Evolutionary conservation across 768 basidiomycete species (phyloP).

Genomic region (Cystofilobasidium capitatum): DNA sequence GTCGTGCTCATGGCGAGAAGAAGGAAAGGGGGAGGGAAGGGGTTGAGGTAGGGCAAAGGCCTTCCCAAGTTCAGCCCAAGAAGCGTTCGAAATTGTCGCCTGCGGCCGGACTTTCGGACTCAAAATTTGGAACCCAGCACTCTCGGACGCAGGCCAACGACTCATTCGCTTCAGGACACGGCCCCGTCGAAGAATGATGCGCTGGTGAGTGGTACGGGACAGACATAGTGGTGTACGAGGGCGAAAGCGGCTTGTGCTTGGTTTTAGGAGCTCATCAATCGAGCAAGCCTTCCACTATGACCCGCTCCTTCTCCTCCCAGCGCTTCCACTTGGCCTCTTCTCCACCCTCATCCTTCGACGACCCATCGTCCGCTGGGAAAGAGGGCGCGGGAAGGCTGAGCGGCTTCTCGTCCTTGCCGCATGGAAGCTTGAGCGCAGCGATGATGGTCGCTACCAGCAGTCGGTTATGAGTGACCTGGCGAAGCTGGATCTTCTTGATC

Average conservation of each 20-base stretch:
- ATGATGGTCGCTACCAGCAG: constrained; percentile 46
- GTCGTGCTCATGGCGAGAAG: constrained; percentile 47
- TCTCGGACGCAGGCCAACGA: too few species aligned
- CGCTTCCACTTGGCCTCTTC: constrained; percentile 15
- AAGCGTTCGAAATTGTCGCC: too few species aligned
- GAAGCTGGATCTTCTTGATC: constrained; percentile 71
- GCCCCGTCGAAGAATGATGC: too few species aligned
- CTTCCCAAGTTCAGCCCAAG: too few species aligned
- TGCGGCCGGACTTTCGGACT: too few species aligned
- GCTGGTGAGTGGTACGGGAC: too few species aligned
- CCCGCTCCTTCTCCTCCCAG: constrained; percentile 20
- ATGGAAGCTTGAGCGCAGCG: not conserved
- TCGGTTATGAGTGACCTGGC: constrained; percentile 64
- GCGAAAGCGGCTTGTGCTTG: too few species aligned
- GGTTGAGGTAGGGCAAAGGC: not conserved
- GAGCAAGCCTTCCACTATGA: constrained; percentile 4
- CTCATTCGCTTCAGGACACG: too few species aligned
- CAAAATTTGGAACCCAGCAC: too few species aligned
- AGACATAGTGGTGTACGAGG: too few species aligned
- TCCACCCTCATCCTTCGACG: not conserved
- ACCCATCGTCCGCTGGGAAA: not conserved
- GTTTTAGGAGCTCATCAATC: constrained; percentile 16
- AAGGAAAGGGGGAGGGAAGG: not conserved
- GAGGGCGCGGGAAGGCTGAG: not conserved
- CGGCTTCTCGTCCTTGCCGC: not conserved